phyloP scores from a whole-genome alignment of 2,329 filamentous ascomycete species.

The Penicillium aurantiogriseum region DNA sequence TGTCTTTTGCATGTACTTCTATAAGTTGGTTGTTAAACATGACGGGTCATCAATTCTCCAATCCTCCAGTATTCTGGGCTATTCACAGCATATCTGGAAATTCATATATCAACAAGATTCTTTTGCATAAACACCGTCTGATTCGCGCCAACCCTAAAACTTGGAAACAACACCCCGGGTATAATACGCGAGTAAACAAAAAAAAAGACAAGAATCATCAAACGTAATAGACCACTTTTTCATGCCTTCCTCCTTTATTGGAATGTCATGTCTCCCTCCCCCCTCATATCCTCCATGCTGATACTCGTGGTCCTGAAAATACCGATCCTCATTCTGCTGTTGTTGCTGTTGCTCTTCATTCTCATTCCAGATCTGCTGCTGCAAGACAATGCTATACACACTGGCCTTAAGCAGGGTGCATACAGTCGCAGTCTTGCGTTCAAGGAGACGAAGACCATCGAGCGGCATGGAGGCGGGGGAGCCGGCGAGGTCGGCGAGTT shows the following conservation, averaged over 20 bases:
- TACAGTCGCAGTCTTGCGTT: constrained; percentile 90
- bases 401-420: constrained; percentile 97
- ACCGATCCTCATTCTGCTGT: constrained; percentile 23
- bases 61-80: constrained; percentile 9
- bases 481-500: constrained; percentile 58
- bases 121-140: not conserved
- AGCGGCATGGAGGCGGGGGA: constrained; percentile 69
- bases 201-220: not conserved
- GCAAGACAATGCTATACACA: constrained; percentile 96
- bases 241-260: constrained; percentile 9
- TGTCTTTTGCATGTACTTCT: constrained; percentile 34
- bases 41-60: constrained; percentile 18
- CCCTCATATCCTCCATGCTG: constrained; percentile 16
- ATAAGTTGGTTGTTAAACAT: constrained; percentile 22
- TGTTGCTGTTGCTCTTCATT: constrained; percentile 37
- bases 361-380: constrained; percentile 86
- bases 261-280: constrained; percentile 29
- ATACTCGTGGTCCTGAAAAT: constrained; percentile 20
- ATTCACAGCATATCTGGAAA: constrained; percentile 10
- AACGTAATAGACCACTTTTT: constrained; percentile 7
- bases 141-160: not conserved
- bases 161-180: constrained; percentile 10
- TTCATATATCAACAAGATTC: constrained; percentile 11
- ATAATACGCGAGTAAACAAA: constrained; percentile 11
- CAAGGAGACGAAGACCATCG: constrained; percentile 80